phyloP scores from a whole-genome alignment of 1,139 yeast species.

The Debaryomyces sp. region DNA sequence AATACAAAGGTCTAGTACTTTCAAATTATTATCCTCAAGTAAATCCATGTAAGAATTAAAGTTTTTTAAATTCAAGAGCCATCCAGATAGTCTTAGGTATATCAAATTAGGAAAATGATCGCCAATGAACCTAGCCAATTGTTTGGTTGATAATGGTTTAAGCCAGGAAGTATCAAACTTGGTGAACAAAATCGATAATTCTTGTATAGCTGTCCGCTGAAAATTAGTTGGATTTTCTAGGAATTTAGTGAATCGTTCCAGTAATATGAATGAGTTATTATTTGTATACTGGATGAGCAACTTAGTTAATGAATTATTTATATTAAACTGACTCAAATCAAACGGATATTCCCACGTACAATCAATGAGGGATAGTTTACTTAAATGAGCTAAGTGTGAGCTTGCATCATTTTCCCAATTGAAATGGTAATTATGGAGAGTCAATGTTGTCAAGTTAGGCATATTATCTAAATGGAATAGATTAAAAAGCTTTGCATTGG shows the following conservation, averaged over 20 bases:
- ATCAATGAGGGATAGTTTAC: constrained; percentile 25
- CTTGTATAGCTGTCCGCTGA: constrained; percentile 13
- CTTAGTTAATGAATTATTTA: constrained; percentile 21
- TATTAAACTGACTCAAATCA: constrained; percentile 35
- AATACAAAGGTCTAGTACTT: constrained; percentile 1
- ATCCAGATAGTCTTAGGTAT: constrained; percentile 26
- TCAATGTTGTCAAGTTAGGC: constrained; percentile 21
- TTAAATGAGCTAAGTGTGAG: not conserved
- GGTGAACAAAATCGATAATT: constrained; percentile 21
- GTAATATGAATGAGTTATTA: constrained; percentile 35
- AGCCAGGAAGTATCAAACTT: constrained; percentile 13
- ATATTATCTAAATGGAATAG: constrained; percentile 35
- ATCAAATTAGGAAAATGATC: constrained; percentile 23
- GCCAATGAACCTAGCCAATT: constrained; percentile 20
- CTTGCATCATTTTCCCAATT: constrained; percentile 30
- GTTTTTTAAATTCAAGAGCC: constrained; percentile 20
- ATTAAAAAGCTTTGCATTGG: constrained; percentile 31
- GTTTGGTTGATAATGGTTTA: constrained; percentile 16
- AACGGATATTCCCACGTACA: constrained; percentile 54
- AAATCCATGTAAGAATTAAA: constrained; percentile 1
- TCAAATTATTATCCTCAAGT: constrained; percentile 3
- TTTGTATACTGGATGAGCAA: constrained; percentile 31
- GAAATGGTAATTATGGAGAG: constrained; percentile 34
- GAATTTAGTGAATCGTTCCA: constrained; percentile 41
- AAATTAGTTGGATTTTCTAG: constrained; percentile 3